Conservation (phyloP, 2,329 filamentous ascomycete genomes). For the Cladosporium sp. region DNA sequence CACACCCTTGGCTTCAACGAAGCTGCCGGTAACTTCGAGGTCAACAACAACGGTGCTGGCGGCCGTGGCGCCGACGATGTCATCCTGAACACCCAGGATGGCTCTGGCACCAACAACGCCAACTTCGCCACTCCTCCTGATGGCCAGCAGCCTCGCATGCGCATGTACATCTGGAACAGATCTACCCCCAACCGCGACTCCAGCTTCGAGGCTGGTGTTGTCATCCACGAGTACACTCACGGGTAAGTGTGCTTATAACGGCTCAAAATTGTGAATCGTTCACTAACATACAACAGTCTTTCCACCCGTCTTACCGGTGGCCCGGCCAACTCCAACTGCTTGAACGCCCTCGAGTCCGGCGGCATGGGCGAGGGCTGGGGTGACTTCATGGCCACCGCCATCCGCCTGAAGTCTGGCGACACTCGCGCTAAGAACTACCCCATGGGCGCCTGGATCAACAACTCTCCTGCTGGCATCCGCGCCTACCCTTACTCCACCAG, state of each 20-base stretch:
- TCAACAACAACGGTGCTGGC: slow-evolving; percentile 58
- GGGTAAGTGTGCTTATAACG: slow-evolving; percentile 5
- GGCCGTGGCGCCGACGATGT: slow-evolving; percentile 56
- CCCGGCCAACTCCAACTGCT: slow-evolving; percentile 55
- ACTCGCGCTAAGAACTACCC: slow-evolving; percentile 51
- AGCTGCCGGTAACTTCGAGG: slow-evolving; percentile 61
- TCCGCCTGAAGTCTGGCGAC: slow-evolving; percentile 51
- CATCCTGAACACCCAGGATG: slow-evolving; percentile 61
- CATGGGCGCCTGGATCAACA: slow-evolving; percentile 55
- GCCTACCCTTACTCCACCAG: slow-evolving; percentile 56
- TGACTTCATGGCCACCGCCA: slow-evolving; percentile 58
- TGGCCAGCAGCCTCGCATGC: slow-evolving; percentile 56
- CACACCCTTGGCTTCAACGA: slow-evolving; percentile 62
- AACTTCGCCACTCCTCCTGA: slow-evolving; percentile 60
- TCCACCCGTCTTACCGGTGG: slow-evolving; percentile 63
- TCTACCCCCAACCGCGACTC: slow-evolving; percentile 55
- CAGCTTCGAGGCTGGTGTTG: slow-evolving; percentile 61
- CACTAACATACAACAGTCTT: slow-evolving; percentile 43
- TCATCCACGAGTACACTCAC: slow-evolving; percentile 63
- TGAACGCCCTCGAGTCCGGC: slow-evolving; percentile 51
- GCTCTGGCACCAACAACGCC: slow-evolving; percentile 58
- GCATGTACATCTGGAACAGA: slow-evolving; percentile 60
- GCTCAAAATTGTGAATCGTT: not conserved
- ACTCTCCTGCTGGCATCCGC: slow-evolving; percentile 51
- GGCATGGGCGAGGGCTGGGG: slow-evolving; percentile 64